Evolutionary conservation across 345 rosid species (phyloP).

Genomic region (Leavenworthia alabamica): DNA sequence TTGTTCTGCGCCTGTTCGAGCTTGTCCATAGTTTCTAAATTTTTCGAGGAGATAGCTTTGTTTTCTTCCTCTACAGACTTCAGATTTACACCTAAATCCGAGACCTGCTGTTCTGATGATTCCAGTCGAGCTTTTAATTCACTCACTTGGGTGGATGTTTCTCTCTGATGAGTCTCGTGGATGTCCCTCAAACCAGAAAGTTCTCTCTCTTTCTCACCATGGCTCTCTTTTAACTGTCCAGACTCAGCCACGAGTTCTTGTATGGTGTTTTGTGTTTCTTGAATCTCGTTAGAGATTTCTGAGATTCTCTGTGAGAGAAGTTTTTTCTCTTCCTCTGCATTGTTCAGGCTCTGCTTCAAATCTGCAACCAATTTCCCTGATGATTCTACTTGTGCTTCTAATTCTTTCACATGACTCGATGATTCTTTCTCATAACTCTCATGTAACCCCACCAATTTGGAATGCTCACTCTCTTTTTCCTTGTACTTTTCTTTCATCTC

Average conservation of each 20-base stretch:
- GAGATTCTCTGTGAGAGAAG: constrained; percentile 43
- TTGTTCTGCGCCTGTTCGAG: constrained; percentile 40
- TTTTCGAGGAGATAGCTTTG: constrained; percentile 40
- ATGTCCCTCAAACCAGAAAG: constrained; percentile 39
- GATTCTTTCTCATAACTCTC: constrained; percentile 44
- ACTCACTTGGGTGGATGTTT: constrained; percentile 35
- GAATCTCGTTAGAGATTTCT: constrained; percentile 43
- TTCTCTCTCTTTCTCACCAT: constrained; percentile 50
- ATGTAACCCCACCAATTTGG: constrained; percentile 37
- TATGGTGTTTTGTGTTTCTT: constrained; percentile 37
- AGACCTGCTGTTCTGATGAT: constrained; percentile 43
- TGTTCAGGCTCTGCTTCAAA: constrained; percentile 35
- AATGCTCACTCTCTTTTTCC: constrained; percentile 54
- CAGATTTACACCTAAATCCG: constrained; percentile 40
- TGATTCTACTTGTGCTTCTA: constrained; percentile 37
- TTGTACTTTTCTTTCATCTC: constrained; percentile 36
- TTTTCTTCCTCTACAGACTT: constrained; percentile 42
- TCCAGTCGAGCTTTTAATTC: constrained; percentile 29
- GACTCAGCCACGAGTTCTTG: constrained; percentile 41
- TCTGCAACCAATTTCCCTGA: constrained; percentile 41
- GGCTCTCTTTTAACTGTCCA: constrained; percentile 40
- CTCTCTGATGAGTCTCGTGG: constrained; percentile 47
- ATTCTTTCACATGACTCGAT: constrained; percentile 31
- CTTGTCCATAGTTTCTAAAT: constrained; percentile 40
- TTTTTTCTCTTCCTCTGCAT: constrained; percentile 46